phyloP scores from a whole-genome alignment of 116 monocot genomes.

The Phalaenopsis hybrid region DNA sequence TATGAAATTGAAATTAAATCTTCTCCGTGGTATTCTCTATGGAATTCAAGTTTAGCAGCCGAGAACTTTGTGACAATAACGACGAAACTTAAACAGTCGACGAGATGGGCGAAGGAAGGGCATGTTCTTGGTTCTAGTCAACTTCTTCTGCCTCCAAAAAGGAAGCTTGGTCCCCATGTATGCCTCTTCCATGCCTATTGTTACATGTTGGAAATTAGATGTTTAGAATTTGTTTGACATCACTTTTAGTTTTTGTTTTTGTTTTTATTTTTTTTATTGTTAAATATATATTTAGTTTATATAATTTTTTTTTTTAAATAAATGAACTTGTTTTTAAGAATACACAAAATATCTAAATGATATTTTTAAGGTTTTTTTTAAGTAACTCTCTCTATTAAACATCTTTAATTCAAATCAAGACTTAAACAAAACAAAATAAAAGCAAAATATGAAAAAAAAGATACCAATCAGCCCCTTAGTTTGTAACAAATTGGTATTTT shows the following conservation, averaged over 20 bases:
- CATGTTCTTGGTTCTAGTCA: slow-evolving; percentile 84
- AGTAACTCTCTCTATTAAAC: no score
- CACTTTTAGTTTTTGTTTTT: no score
- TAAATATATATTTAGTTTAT: no score
- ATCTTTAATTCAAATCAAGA: no score
- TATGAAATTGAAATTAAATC: slow-evolving; percentile 41
- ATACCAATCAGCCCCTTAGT: background rate
- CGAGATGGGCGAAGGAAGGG: slow-evolving; percentile 66
- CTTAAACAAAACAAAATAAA: no score
- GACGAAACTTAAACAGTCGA: slow-evolving; percentile 38
- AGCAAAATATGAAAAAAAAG: no score
- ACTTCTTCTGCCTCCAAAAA: slow-evolving; percentile 45
- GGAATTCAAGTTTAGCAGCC: slow-evolving; percentile 37
- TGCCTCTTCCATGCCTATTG: slow-evolving; percentile 5
- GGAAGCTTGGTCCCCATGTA: slow-evolving; percentile 43
- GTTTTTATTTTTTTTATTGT: no score
- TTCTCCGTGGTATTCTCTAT: slow-evolving; percentile 72
- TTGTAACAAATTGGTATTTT: background rate
- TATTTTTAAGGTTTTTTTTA: no score
- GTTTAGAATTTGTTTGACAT: no score
- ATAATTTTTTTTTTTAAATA: no score
- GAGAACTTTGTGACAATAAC: slow-evolving; percentile 72
- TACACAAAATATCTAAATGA: no score
- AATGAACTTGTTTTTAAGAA: no score
- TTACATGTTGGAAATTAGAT: background rate